Evolutionary conservation across 441 rosid species (phyloP), one percentile per base, ranked within the genome.

Genomic region (Manihot esculenta): DNA sequence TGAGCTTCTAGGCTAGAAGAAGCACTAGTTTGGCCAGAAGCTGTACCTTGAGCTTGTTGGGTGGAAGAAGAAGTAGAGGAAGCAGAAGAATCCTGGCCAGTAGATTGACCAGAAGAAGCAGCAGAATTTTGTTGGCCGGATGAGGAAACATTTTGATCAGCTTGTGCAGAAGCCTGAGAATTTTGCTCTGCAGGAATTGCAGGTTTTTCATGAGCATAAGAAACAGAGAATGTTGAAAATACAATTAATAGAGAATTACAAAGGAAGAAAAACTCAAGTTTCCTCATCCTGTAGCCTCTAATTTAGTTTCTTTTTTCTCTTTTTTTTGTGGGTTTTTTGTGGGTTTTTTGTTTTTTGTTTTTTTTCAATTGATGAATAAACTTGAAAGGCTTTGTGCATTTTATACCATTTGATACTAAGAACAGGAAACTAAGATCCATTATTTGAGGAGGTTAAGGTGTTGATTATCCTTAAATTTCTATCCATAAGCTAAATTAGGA

Each of bases 361-460:
- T 50, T 54, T 27, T 48, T 21, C 2, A 48, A 59, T 13, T 23
- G 47, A 5, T 49, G 30, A 12, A 48, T 64, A 7, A 13, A 27
- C 7, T 14, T 42, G 8, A 5, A 62, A 62, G 2, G 3, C 30
- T 41, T 42, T 62, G 50, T 33, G 27, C 24, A 64, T 64, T 27
- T 27, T 41, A 62, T 17, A 35, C 9, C 21, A 6, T 20, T 13
- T 20, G 7, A 47, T 1, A n/a, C 15, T 38, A 38, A 38, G 7
- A 61, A 38, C n/a, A 26, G 48, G 10, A 21, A 48, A 24, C n/a
- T 77, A 62, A 64, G 56, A 57, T 60, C 77, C 78, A 23, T 69
- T 0, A 8, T 61, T 38, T 24, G n/a, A 61, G 65, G 12, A 61
- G 33, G 20, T n/a, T n/a, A 41, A 61, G 49, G 45, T 38, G 18